phyloP scores from a whole-genome alignment of 129 eudicot genomes.

The Helichrysum umbraculigerum region DNA sequence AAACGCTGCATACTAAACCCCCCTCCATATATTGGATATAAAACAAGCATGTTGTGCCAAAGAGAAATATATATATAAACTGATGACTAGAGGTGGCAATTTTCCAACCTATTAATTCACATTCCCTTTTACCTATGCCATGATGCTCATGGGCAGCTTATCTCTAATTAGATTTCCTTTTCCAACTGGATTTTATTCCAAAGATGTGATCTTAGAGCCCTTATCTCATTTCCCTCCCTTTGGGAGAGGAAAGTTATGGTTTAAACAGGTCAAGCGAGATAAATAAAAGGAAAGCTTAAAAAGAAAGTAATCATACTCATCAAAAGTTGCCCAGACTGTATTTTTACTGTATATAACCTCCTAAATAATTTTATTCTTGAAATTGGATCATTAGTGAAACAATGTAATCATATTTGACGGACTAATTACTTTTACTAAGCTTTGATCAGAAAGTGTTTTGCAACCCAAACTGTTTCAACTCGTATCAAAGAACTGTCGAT shows the following conservation, averaged over 20 bases:
- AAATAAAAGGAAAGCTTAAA: not conserved
- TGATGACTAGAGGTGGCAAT: slow-evolving; percentile 4
- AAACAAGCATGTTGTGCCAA: slow-evolving; percentile 7
- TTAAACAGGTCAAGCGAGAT: not conserved
- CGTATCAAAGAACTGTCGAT: not conserved
- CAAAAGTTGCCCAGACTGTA: not conserved
- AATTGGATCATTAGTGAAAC: not conserved
- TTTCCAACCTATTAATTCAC: not conserved
- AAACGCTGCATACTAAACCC: not conserved
- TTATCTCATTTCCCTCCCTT: too few relatives aligned
- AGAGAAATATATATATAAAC: slow-evolving; percentile 5
- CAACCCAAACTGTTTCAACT: not conserved
- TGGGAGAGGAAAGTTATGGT: too few relatives aligned
- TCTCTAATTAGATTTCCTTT: too few relatives aligned
- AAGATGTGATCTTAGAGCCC: too few relatives aligned
- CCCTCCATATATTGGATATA: slow-evolving; percentile 5
- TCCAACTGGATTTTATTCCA: too few relatives aligned
- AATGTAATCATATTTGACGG: not conserved
- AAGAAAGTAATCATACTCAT: not conserved
- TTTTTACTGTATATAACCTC: not conserved
- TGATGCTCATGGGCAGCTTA: too few relatives aligned
- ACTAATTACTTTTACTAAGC: not conserved
- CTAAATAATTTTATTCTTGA: not conserved
- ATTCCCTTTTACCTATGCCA: too few relatives aligned
- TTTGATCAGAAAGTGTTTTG: not conserved